Percentiles rank a stretch among this genome's conserved stretches.
These are phyloP conservation scores for Pleochaeta shiraiana DNA, from an alignment of 2,329 filamentous ascomycete species.

Conservation along the genomic window DNA sequence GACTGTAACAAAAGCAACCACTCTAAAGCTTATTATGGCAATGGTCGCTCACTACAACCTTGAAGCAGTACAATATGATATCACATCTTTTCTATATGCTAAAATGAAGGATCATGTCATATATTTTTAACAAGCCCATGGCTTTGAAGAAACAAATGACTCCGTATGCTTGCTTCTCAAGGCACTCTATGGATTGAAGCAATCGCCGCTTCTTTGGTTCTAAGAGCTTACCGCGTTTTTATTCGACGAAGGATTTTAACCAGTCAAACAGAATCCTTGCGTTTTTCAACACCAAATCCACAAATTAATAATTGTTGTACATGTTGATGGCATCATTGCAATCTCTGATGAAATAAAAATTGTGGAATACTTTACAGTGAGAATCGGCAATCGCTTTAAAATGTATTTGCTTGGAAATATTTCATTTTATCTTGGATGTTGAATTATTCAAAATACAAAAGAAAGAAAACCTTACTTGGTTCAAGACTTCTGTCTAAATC, in stretches of 20 bases:
- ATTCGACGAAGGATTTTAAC: background rate
- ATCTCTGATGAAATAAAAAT: background rate
- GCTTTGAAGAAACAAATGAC: background rate
- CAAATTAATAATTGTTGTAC: background rate
- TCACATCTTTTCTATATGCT: background rate
- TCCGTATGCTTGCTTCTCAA: background rate
- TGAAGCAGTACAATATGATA: background rate
- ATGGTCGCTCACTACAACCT: background rate
- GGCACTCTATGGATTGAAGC: background rate
- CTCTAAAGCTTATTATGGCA: background rate
- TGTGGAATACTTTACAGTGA: background rate
- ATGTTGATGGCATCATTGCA: background rate
- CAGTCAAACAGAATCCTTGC: background rate
- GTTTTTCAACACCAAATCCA: background rate
- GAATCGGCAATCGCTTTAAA: background rate
- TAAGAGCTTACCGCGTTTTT: background rate
- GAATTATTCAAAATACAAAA: background rate
- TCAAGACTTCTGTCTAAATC: constrained; percentile 1
- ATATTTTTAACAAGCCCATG: background rate
- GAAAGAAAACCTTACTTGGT: background rate
- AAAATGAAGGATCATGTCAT: background rate
- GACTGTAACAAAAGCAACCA: background rate
- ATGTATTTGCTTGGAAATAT: background rate
- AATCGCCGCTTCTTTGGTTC: background rate
- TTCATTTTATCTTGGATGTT: background rate